phyloP scores from a whole-genome alignment of 176 grass and related monocot species.

The Ampelocalamus luodianensis region DNA sequence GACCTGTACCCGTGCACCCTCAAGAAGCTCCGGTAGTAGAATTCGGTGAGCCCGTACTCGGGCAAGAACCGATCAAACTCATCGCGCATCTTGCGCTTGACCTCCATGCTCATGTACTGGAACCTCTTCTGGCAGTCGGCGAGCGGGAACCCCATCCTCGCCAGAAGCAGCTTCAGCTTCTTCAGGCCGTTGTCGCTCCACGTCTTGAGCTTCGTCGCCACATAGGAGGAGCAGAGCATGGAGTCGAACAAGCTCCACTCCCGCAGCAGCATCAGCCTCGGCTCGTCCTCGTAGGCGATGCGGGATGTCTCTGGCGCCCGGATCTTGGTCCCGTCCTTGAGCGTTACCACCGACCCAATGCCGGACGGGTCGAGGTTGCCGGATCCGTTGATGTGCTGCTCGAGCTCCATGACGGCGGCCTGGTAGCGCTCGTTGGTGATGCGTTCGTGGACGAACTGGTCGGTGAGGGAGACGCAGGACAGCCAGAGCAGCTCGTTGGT shows the following conservation, averaged over 20 bases:
- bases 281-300: conserved; percentile 94
- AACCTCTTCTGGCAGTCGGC: conserved; percentile 89
- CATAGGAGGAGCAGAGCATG: conserved; percentile 91
- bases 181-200: conserved; percentile 95
- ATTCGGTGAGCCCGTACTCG: conserved; percentile 84
- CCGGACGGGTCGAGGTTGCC: conserved; percentile 63
- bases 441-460: conserved; percentile 93
- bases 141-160: conserved; percentile 87
- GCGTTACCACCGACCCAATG: conserved; percentile 57
- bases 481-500: conserved; percentile 93
- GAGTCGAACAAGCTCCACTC: conserved; percentile 92
- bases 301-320: conserved; percentile 70
- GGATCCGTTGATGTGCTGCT: conserved; percentile 87
- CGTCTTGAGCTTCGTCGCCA: conserved; percentile 83
- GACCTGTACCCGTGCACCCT: conserved; percentile 77
- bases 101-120: conserved; percentile 96
- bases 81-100: conserved; percentile 86
- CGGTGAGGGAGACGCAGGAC: conserved; percentile 77
- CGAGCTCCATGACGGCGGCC: conserved; percentile 81
- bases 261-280: conserved; percentile 73
- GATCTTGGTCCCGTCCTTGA: conserved; percentile 90
- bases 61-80: conserved; percentile 86
- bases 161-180: conserved; percentile 87
- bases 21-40: conserved; percentile 88
- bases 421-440: conserved; percentile 93